These are phyloP conservation scores for Akanthomyces lecanii DNA, from an alignment of 2,329 filamentous ascomycete genomes.

Conservation along the genomic window DNA sequence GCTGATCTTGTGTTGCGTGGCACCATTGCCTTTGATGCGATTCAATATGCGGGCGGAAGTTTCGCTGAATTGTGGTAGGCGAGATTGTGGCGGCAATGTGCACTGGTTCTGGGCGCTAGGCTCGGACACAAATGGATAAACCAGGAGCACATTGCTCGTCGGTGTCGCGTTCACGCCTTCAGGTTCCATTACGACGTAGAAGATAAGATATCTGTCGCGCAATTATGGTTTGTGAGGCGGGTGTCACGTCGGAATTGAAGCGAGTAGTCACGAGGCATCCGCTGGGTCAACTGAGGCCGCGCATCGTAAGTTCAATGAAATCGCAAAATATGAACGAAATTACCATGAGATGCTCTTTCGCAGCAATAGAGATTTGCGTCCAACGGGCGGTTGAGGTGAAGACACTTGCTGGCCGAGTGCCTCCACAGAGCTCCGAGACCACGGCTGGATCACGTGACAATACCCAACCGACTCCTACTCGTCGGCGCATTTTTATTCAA, in stretches of 20 bases:
- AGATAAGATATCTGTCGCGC: not conserved
- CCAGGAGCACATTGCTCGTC: slow-evolving; percentile 2
- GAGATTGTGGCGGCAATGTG: not conserved
- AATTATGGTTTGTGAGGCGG: not conserved
- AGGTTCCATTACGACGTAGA: not conserved
- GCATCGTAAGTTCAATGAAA: not conserved
- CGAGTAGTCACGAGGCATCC: not conserved
- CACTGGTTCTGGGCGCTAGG: slow-evolving; percentile 3
- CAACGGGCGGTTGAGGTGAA: not conserved
- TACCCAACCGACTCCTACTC: not conserved
- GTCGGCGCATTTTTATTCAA: not conserved
- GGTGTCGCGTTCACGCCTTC: not conserved
- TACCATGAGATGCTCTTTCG: not conserved
- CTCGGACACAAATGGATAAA: slow-evolving; percentile 6
- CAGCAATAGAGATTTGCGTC: not conserved
- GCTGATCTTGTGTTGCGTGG: not conserved
- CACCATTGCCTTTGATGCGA: slow-evolving; percentile 14
- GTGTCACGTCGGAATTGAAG: not conserved
- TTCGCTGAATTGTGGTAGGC: slow-evolving; percentile 18
- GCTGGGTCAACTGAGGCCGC: not conserved
- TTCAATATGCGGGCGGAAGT: slow-evolving; percentile 19
- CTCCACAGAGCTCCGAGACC: not conserved
- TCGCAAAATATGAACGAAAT: not conserved
- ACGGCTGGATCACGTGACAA: not conserved
- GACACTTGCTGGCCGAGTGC: not conserved